phyloP scores from a whole-genome alignment of 768 basidiomycete genomes.

The Mycena venus region DNA sequence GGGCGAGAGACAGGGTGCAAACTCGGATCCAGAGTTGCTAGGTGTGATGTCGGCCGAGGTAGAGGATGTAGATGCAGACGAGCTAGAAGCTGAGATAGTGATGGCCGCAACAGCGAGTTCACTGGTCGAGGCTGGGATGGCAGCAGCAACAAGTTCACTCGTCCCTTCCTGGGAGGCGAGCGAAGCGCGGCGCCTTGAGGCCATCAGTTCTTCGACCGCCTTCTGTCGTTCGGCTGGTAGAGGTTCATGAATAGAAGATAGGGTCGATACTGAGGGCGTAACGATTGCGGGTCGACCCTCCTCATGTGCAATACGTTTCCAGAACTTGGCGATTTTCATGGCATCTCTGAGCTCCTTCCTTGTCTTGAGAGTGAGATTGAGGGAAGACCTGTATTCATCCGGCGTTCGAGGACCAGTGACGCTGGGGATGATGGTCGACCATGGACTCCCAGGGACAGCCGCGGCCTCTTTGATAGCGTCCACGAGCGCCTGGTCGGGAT shows the following conservation, averaged over 20 bases:
- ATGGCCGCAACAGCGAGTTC: no score
- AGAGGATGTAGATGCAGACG: neutral
- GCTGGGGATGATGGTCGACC: constrained; percentile 56
- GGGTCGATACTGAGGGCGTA: constrained; percentile 55
- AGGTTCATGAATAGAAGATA: constrained; percentile 52
- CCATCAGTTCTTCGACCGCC: constrained; percentile 56
- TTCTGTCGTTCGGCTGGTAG: constrained; percentile 51
- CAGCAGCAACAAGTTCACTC: neutral
- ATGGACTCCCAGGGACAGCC: constrained; percentile 50
- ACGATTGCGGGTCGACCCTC: constrained; percentile 41
- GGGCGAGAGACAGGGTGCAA: constrained; percentile 38
- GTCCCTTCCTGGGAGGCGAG: constrained; percentile 34
- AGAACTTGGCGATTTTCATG: constrained; percentile 60
- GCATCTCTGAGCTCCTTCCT: constrained; percentile 58
- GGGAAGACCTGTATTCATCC: constrained; percentile 60
- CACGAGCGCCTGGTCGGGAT: constrained; percentile 58
- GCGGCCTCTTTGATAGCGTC: constrained; percentile 60
- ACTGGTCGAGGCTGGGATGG: neutral
- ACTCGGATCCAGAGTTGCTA: constrained; percentile 7
- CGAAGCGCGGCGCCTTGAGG: constrained; percentile 34
- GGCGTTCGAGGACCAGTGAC: constrained; percentile 48
- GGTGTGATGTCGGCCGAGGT: constrained; percentile 3
- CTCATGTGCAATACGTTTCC: constrained; percentile 58
- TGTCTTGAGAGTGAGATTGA: constrained; percentile 58
- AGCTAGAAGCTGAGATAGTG: neutral